Evolutionary conservation across 139 green algal genomes (phyloP).

Genomic region (Micractinium conductrix): DNA sequence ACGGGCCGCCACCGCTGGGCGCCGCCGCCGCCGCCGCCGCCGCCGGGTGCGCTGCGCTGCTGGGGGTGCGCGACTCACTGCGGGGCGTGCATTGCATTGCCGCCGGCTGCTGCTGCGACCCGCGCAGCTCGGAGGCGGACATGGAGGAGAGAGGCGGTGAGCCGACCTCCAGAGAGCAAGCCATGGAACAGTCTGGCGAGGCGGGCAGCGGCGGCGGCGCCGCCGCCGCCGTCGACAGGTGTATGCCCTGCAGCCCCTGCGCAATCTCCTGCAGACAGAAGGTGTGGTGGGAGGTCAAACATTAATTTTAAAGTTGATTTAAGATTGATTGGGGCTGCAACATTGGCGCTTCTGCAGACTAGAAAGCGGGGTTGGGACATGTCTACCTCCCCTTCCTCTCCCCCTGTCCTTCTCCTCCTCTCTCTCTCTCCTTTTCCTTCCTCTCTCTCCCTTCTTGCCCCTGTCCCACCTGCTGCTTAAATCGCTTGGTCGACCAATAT

Average conservation of each 20-base stretch:
- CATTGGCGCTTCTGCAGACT: too few species aligned
- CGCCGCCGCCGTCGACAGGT: not conserved
- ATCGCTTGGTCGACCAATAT: not conserved
- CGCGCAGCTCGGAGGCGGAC: too few species aligned
- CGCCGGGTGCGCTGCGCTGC: not conserved
- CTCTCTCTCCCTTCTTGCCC: too few species aligned
- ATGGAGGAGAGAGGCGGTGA: not conserved
- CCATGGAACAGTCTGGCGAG: not conserved
- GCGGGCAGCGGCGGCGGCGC: not conserved
- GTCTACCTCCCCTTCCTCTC: too few species aligned
- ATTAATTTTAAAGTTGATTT: not conserved
- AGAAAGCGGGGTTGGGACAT: too few species aligned
- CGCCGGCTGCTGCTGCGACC: not conserved
- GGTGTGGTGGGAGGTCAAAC: not conserved
- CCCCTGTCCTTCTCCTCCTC: too few species aligned
- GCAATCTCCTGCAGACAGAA: not conserved
- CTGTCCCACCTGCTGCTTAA: not conserved
- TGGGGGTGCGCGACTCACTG: conserved; percentile 3
- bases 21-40: not conserved
- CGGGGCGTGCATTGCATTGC: not conserved
- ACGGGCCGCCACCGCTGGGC: not conserved
- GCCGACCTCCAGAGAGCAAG: too few species aligned
- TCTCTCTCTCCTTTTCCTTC: too few species aligned
- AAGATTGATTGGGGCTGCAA: too few species aligned
- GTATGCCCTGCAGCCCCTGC: not conserved